phyloP scores from a whole-genome alignment of 345 rosid genomes.

The Salix koriyanagi region DNA sequence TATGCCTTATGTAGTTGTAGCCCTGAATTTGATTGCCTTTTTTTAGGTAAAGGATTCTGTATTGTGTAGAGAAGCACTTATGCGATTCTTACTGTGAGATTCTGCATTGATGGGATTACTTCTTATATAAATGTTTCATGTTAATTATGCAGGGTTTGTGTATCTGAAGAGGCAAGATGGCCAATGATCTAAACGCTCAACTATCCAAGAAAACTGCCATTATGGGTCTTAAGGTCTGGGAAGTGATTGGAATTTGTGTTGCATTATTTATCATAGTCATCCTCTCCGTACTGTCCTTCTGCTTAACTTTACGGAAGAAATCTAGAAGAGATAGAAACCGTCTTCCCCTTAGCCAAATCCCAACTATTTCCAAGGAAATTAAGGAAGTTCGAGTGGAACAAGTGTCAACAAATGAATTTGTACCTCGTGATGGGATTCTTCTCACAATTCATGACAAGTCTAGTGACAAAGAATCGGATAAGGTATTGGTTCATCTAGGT shows the following conservation, averaged over 20 bases:
- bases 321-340: constrained; percentile 50
- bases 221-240: constrained; percentile 82
- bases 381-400: constrained; percentile 90
- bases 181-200: constrained; percentile 53
- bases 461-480: constrained; percentile 67
- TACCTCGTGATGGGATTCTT: constrained; percentile 64
- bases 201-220: constrained; percentile 64
- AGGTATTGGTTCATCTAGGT: constrained; percentile 74
- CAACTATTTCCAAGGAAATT: constrained; percentile 81
- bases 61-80: background rate
- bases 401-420: constrained; percentile 54
- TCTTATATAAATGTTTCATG: constrained; percentile 5
- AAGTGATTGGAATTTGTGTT: constrained; percentile 70
- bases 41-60: background rate
- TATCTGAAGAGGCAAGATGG: constrained; percentile 38
- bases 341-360: constrained; percentile 46
- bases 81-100: background rate
- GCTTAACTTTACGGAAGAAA: constrained; percentile 66
- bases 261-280: constrained; percentile 64
- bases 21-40: background rate
- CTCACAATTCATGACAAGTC: constrained; percentile 66
- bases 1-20: background rate
- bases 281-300: constrained; percentile 64
- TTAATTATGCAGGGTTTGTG: constrained; percentile 30
- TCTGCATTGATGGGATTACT: constrained; percentile 10